These are phyloP conservation scores for Neofusicoccum laricinum DNA, from an alignment of 2,329 filamentous ascomycete genomes.

Conservation along the genomic window DNA sequence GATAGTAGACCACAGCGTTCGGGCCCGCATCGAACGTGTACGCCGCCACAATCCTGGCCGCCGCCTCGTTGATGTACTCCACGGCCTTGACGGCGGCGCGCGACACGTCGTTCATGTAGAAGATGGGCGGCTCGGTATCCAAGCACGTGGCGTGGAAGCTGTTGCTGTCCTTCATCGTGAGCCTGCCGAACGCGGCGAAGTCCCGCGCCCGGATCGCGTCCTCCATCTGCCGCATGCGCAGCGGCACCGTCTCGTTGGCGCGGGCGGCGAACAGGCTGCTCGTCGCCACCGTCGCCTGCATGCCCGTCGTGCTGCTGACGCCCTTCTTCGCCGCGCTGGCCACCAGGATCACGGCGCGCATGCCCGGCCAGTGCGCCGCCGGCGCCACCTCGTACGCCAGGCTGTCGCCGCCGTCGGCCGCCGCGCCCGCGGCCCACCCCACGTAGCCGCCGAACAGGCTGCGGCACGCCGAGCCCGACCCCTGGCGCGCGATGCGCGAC, in stretches of 20 bases:
- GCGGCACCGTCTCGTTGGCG: slow-evolving; percentile 72
- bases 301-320: slow-evolving; percentile 86
- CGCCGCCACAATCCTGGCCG: slow-evolving; percentile 77
- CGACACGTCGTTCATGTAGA: slow-evolving; percentile 96
- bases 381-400: slow-evolving; percentile 84
- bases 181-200: slow-evolving; percentile 80
- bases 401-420: slow-evolving; percentile 79
- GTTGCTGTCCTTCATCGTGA: slow-evolving; percentile 97
- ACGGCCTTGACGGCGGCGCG: slow-evolving; percentile 83
- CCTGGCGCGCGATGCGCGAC: slow-evolving; percentile 85
- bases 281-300: slow-evolving; percentile 94
- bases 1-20: slow-evolving; percentile 95
- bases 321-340: slow-evolving; percentile 94
- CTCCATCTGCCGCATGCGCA: slow-evolving; percentile 81
- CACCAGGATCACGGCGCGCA: slow-evolving; percentile 89
- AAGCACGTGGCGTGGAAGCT: slow-evolving; percentile 93
- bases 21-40: slow-evolving; percentile 98
- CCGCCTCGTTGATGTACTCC: slow-evolving; percentile 79
- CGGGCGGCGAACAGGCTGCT: slow-evolving; percentile 82
- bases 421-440: slow-evolving; percentile 80
- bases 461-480: slow-evolving; percentile 90
- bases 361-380: slow-evolving; percentile 88
- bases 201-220: slow-evolving; percentile 73
- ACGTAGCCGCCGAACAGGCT: slow-evolving; percentile 94
- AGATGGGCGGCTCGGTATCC: slow-evolving; percentile 95